These are phyloP conservation scores for Xylona heveae DNA, from an alignment of 495 filamentous ascomycete species.

Conservation along the genomic window DNA sequence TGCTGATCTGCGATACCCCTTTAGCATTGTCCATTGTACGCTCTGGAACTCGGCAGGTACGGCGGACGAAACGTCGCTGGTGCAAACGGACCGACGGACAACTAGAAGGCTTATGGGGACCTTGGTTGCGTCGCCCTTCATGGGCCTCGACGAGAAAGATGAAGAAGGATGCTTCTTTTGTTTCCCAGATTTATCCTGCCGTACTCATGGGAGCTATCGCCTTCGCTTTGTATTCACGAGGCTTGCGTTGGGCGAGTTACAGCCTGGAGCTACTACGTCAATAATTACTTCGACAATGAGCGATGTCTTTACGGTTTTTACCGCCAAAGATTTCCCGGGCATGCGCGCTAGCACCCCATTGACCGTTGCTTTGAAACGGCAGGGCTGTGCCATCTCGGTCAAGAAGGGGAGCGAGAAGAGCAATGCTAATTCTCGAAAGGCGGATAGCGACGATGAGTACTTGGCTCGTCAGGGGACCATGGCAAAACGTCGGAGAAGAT, in stretches of 20 bases:
- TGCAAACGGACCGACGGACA: constrained; percentile 19
- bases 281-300: constrained; percentile 49
- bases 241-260: constrained; percentile 29
- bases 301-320: constrained; percentile 69
- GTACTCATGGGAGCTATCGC: constrained; percentile 64
- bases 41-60: constrained; percentile 39
- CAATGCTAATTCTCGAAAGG: constrained; percentile 16
- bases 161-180: constrained; percentile 74
- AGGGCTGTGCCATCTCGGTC: constrained; percentile 57
- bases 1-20: constrained; percentile 45
- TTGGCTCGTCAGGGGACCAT: too few species aligned
- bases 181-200: constrained; percentile 83
- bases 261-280: constrained; percentile 30
- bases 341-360: constrained; percentile 58
- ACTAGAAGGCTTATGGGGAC: constrained; percentile 57
- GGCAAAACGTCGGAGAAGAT: too few species aligned
- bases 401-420: constrained; percentile 62
- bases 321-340: constrained; percentile 92
- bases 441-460: constrained; percentile 26
- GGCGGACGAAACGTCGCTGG: constrained; percentile 32
- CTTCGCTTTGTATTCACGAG: constrained; percentile 79
- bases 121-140: constrained; percentile 51
- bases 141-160: constrained; percentile 41
- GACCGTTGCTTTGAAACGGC: constrained; percentile 47
- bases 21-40: constrained; percentile 70